Evolutionary conservation across 768 basidiomycete genomes (phyloP), one percentile per base, ranked within the genome.

Genomic region (Hygrocybe punicea): DNA sequence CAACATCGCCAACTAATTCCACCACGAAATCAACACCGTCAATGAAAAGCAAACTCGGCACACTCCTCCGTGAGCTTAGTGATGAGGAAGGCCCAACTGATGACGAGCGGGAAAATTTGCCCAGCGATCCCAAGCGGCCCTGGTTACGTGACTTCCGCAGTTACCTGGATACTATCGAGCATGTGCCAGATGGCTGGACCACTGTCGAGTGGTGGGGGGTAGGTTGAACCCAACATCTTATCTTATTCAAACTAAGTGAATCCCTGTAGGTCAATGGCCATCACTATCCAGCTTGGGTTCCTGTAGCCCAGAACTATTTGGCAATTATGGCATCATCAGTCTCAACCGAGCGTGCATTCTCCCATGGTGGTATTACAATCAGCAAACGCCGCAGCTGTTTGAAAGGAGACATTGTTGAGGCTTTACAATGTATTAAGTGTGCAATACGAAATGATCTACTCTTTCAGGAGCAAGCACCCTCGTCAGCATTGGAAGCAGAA

Each of bases 261-360:
- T 34, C 29, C 14, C 25, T 17, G 5, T 36, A 71, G 69, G 25
- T 60, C 1, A 71, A 74, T 60, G 46, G 62, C 5, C 25, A 36
- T 5, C 58, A 62, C 2, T 71, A 70, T 57, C 73, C 69, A 4
- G 65, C 66, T 1, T 76, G 73, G 74, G 70, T 67, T 0, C 71
- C 71, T 0, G 63, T 77, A 2, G 72, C 76, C 9, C 56, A 61
- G 8, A 74, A 78, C 55, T 71, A 72, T 23, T 66, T 78, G 9
- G 47, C 72, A 2, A 69, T 78, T 25, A 75, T 76, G 71, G 71
- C 71, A 10, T 71, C 71, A 0, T 73, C 69, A 1, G 75, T 77
- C 8, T 76, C 74, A 6, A 73, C 69, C 62, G 73, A 78, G 59
- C 65, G 65, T 10, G 75, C 73, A 8, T 78, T 79, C 59, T 78